phyloP scores from a whole-genome alignment of 768 basidiomycete genomes.

The Podaxis carcinomalis region DNA sequence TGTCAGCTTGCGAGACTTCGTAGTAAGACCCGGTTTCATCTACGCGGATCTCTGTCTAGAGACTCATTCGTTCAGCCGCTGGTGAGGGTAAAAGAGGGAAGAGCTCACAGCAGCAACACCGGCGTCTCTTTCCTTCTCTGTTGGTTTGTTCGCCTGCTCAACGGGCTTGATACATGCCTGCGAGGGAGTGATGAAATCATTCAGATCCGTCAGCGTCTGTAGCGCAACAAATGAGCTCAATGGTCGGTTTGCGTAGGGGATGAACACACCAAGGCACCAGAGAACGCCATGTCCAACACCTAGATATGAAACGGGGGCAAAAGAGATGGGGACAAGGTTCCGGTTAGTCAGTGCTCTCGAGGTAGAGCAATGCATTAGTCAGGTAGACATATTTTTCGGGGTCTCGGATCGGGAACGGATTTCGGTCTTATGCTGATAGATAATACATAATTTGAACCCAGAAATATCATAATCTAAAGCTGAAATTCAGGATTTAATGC shows the following conservation, averaged over 20 bases:
- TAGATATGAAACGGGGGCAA: background rate
- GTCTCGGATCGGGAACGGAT: constrained; percentile 9
- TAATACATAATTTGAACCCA: too few species aligned
- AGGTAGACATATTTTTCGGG: constrained; percentile 10
- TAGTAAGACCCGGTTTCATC: constrained; percentile 86
- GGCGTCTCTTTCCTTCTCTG: constrained; percentile 23
- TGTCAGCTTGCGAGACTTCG: constrained; percentile 49
- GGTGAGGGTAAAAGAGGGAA: background rate
- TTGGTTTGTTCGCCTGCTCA: constrained; percentile 33
- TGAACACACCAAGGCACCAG: constrained; percentile 71
- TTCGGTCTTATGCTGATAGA: background rate
- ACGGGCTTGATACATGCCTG: constrained; percentile 99
- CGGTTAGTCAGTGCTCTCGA: background rate
- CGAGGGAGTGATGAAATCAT: constrained; percentile 95
- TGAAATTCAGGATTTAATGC: background rate
- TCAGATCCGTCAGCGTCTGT: constrained; percentile 88
- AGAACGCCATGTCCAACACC: constrained; percentile 68
- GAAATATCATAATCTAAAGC: background rate
- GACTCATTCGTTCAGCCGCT: background rate
- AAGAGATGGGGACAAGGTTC: background rate
- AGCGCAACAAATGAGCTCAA: background rate
- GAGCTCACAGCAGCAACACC: constrained; percentile 33
- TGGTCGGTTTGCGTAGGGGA: background rate
- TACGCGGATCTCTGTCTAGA: constrained; percentile 87
- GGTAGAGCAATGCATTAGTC: constrained; percentile 10